Evolutionary conservation across 768 basidiomycete species (phyloP).

Genomic region (Lyophyllum shimeji): DNA sequence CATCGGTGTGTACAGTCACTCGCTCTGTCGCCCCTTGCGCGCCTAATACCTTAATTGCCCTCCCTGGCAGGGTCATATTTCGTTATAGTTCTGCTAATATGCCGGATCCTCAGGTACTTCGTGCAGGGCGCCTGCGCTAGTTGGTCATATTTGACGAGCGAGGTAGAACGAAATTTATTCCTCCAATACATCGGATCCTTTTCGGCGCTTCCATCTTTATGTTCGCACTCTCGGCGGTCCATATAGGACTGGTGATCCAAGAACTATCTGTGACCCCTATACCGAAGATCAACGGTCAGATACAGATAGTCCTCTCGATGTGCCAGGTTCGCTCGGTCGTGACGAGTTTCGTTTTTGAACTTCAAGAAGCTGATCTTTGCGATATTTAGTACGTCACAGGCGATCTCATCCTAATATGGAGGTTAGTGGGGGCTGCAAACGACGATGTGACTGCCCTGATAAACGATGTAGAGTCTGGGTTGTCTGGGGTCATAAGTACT

Average conservation of each 20-base stretch:
- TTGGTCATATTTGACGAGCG: not conserved
- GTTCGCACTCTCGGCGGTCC: conserved; percentile 9
- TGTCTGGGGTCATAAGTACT: conserved; percentile 10
- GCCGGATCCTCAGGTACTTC: not conserved
- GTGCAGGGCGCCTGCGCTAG: not conserved
- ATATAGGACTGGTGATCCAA: conserved; percentile 10
- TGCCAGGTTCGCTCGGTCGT: conserved; percentile 6
- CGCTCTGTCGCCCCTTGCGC: not conserved
- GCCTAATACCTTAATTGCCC: not conserved
- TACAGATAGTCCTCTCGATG: conserved; percentile 2
- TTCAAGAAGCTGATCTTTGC: not conserved
- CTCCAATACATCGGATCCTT: conserved; percentile 5
- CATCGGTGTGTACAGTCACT: not conserved
- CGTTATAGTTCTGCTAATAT: not conserved
- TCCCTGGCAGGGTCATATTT: not conserved
- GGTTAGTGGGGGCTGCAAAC: not conserved
- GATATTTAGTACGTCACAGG: conserved; percentile 4
- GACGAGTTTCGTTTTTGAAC: no score
- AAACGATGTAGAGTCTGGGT: conserved; percentile 10
- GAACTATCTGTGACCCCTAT: not conserved
- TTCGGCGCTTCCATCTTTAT: conserved; percentile 11
- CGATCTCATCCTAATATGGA: conserved; percentile 13
- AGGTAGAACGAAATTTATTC: not conserved
- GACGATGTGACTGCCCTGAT: not conserved
- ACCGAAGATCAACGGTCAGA: not conserved